Conservation (phyloP, 164 flowering plant genomes). For the Tetrastigma voinierianum region DNA sequence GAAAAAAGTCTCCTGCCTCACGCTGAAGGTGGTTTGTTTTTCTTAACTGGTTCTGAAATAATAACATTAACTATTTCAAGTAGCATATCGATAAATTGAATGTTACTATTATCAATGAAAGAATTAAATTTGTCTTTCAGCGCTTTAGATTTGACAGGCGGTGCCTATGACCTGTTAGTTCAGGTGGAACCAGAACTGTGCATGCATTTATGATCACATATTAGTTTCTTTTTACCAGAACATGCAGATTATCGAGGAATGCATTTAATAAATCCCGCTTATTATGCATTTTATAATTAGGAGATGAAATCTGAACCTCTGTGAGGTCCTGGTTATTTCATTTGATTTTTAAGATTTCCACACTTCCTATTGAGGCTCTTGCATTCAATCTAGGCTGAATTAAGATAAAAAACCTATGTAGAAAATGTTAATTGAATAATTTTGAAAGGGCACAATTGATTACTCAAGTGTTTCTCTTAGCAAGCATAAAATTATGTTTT, state of each 20-base stretch:
- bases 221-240: not conserved
- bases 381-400: not conserved
- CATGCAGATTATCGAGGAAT: not conserved
- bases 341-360: no score
- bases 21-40: conserved; percentile 71
- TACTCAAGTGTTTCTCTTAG: no score
- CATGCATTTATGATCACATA: not conserved
- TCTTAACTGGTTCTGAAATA: not conserved
- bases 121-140: not conserved
- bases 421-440: not conserved
- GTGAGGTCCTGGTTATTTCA: not conserved
- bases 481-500: no score
- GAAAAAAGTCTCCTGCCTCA: conserved; percentile 88
- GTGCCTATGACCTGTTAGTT: not conserved
- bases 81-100: not conserved
- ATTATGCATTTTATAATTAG: not conserved
- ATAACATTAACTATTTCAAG: not conserved
- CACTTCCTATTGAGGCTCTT: no score
- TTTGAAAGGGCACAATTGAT: not conserved
- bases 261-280: not conserved
- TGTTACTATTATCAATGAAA: not conserved
- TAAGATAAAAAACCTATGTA: not conserved
- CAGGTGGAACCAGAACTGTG: not conserved
- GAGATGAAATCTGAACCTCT: not conserved
- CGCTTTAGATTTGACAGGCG: not conserved